Conservation (phyloP, 2,329 filamentous ascomycete genomes). For the Bisporella sp. region DNA sequence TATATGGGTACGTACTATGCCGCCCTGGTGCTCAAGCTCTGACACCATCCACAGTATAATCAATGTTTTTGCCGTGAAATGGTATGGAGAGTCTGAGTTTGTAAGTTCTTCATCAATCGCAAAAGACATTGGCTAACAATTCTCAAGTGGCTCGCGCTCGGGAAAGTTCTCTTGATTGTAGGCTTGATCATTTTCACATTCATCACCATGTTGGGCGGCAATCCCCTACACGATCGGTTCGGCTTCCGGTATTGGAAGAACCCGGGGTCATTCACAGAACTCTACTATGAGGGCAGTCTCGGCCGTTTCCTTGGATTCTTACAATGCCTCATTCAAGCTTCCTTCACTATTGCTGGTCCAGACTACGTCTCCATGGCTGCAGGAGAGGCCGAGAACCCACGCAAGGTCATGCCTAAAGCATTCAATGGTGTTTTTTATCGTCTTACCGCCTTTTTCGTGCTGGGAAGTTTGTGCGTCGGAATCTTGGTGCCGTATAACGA, state of each 20-base stretch:
- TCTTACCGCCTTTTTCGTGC: constrained; percentile 53
- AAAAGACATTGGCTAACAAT: not conserved
- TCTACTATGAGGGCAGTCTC: constrained; percentile 31
- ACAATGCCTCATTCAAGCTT: constrained; percentile 39
- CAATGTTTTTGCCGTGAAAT: constrained; percentile 42
- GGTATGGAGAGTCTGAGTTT: constrained; percentile 57
- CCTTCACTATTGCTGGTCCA: constrained; percentile 38
- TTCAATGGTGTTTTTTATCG: constrained; percentile 53
- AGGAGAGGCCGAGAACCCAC: constrained; percentile 51
- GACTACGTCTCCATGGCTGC: constrained; percentile 48
- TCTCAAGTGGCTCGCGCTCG: constrained; percentile 21
- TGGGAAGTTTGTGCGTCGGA: constrained; percentile 50
- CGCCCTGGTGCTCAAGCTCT: constrained; percentile 22
- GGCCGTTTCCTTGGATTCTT: constrained; percentile 47
- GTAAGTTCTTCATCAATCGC: not conserved
- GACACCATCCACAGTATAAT: constrained; percentile 32
- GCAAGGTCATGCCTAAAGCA: constrained; percentile 52
- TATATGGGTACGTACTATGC: constrained; percentile 27
- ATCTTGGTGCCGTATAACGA: constrained; percentile 51
- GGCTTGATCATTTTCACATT: constrained; percentile 26
- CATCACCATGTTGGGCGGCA: constrained; percentile 30
- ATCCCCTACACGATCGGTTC: constrained; percentile 15
- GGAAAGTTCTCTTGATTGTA: constrained; percentile 27
- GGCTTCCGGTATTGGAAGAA: constrained; percentile 42
- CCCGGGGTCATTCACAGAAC: constrained; percentile 37